Evolutionary conservation across 345 rosid species (phyloP).

Genomic region (Punica granatum): DNA sequence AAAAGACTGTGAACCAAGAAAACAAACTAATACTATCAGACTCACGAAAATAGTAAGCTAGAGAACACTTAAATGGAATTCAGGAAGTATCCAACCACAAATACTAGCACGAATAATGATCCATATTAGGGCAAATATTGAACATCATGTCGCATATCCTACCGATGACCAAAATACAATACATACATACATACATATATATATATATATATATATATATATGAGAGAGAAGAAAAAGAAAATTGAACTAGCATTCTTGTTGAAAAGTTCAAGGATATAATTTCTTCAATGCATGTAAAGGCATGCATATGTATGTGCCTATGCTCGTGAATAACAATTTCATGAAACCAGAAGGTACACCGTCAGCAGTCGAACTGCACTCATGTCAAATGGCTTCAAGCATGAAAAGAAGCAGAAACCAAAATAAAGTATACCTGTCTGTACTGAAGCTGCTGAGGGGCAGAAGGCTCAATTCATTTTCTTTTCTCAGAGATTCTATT

Average conservation of each 20-base stretch:
- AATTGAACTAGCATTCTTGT: no score
- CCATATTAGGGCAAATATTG: not conserved
- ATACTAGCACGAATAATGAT: not conserved
- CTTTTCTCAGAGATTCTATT: conserved; percentile 59
- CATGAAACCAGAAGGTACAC: no score
- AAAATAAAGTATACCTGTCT: conserved; percentile 36
- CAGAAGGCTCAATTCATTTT: conserved; percentile 57
- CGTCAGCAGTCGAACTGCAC: no score
- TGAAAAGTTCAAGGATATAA: no score
- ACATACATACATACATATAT: no score
- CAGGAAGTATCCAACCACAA: not conserved
- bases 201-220: no score
- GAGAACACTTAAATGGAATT: not conserved
- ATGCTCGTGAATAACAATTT: no score
- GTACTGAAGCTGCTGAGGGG: conserved; percentile 54
- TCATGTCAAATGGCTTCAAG: no score
- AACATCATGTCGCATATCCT: not conserved
- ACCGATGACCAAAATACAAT: not conserved
- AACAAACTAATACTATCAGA: not conserved
- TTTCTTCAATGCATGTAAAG: no score
- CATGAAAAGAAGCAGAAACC: not conserved
- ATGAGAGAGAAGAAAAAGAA: not conserved
- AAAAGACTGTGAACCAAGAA: not conserved
- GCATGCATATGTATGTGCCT: no score
- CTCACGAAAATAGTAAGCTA: not conserved